phyloP scores from a whole-genome alignment of 1,284 basidiomycete species.

The Volvariella surrecta region DNA sequence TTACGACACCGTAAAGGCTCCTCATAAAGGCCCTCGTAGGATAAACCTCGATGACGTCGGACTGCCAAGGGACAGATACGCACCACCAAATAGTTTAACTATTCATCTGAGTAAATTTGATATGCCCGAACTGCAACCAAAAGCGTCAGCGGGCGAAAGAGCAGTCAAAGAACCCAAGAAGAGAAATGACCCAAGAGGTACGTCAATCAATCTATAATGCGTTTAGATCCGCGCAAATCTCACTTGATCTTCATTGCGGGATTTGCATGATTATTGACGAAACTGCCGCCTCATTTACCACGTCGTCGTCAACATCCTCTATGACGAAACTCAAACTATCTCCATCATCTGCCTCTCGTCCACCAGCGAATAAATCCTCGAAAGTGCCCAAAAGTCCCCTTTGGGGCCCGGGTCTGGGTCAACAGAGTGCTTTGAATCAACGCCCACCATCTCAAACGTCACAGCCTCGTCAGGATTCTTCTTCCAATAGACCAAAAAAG shows the following conservation, averaged over 20 bases:
- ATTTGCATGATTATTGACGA: too few relatives aligned
- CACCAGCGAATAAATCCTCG: neutral
- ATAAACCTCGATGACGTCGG: slow-evolving; percentile 59
- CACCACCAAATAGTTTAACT: slow-evolving; percentile 54
- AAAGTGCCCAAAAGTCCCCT: neutral
- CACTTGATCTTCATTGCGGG: too few relatives aligned
- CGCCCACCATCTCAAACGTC: too few relatives aligned
- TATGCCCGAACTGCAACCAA: slow-evolving; percentile 72
- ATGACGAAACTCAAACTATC: neutral
- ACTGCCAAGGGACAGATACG: slow-evolving; percentile 41
- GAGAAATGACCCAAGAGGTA: slow-evolving; percentile 19
- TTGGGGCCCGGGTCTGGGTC: too few relatives aligned
- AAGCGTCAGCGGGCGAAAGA: slow-evolving; percentile 21
- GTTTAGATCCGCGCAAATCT: too few relatives aligned
- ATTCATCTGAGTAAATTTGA: slow-evolving; percentile 77
- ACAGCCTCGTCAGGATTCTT: too few relatives aligned
- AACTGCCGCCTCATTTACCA: neutral
- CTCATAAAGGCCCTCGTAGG: slow-evolving; percentile 49
- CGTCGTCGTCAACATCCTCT: neutral
- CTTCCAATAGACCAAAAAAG: too few relatives aligned
- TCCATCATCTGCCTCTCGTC: neutral
- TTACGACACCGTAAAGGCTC: slow-evolving; percentile 43
- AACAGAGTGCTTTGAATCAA: too few relatives aligned
- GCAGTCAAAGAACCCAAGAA: slow-evolving; percentile 19
- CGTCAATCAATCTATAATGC: too few relatives aligned